Evolutionary conservation across 768 basidiomycete genomes (phyloP), one percentile per base, ranked within the genome.

Genomic region (Boletus sp.): DNA sequence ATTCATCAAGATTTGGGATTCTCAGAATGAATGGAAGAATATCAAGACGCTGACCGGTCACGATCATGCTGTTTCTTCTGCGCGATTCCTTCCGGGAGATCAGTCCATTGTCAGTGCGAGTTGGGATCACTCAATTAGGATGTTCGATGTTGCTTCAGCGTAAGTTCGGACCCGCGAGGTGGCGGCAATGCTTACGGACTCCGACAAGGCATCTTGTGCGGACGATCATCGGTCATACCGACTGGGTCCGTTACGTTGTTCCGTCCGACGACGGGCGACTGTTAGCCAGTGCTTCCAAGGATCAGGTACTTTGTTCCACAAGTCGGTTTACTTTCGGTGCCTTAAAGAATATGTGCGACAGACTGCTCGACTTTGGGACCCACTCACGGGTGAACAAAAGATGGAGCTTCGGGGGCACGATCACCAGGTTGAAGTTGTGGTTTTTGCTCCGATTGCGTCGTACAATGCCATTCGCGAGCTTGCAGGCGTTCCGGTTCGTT

Each of bases 1-100:
- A 46, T 90, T 91, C 63, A 85, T 96, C 75, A 93, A 93, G 74
- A 79, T 96, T 55, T 96, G 93, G 93, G 90, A 94, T 70, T 83
- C 87, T 15, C 80, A 85, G 59, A 89, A 92, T 69, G 91, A 93
- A 62, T 95, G 90, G 80, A 92, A 90, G 75, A 93, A 92, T 68
- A 79, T 79, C 54, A 90, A 89, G 72, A 93, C 93, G 3, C 75
- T 95, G 46, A 83, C 87, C 52, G 93, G 93, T 8, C 93, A 96
- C 64, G 93, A 96, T 69, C 93, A 96, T 70, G 84, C 89, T 13
- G 88, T 96, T 45, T 94, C 93, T 11, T 83, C 84, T 27, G 92
- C 87, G 2, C 82, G 86, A 19, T 96, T 95, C 67, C 78, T 93
- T 64, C 91, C 92, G 0, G 85, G 86, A 47, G 93, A 93, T 66